A percentile compares a stretch with the other conserved stretches of the same genome.
These are phyloP conservation scores for Setaria viridis DNA, from an alignment of 202 grass and related monocot genomes.

Conservation along the genomic window DNA sequence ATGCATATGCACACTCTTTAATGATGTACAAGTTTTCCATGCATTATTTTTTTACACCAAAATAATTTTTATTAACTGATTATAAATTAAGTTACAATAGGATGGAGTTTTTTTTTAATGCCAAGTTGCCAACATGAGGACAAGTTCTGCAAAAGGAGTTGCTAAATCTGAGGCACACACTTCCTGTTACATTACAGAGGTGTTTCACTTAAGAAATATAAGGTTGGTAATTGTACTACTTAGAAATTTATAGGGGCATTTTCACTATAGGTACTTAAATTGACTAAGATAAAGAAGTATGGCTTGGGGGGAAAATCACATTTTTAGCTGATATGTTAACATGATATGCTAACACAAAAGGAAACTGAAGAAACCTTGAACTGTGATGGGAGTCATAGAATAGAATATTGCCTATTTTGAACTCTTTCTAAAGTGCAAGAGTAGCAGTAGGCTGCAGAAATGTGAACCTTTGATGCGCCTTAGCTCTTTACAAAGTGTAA, in stretches of 20 bases:
- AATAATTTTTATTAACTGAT: neutral
- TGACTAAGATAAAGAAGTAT: neutral
- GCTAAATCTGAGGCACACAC: neutral
- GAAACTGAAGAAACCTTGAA: neutral
- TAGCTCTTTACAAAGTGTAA: slow-evolving; percentile 87
- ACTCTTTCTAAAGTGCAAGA: neutral
- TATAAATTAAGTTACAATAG: neutral
- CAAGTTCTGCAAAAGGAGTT: neutral
- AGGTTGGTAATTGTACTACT: neutral
- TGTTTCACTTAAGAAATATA: neutral
- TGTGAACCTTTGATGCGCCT: slow-evolving; percentile 82
- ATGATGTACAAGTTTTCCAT: neutral
- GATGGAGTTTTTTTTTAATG: neutral
- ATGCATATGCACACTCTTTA: neutral
- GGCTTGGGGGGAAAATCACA: neutral
- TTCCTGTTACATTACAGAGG: neutral
- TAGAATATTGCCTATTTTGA: neutral
- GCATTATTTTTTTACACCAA: neutral
- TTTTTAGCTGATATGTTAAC: slow-evolving; percentile 7
- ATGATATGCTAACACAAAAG: slow-evolving; percentile 22
- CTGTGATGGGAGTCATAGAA: neutral
- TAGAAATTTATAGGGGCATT: slow-evolving; percentile 1
- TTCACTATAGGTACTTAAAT: slow-evolving; percentile 10
- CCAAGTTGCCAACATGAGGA: neutral
- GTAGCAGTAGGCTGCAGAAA: slow-evolving; percentile 33